These are phyloP conservation scores for Penicillium sp. DNA, from an alignment of 2,329 filamentous ascomycete genomes.

Conservation along the genomic window DNA sequence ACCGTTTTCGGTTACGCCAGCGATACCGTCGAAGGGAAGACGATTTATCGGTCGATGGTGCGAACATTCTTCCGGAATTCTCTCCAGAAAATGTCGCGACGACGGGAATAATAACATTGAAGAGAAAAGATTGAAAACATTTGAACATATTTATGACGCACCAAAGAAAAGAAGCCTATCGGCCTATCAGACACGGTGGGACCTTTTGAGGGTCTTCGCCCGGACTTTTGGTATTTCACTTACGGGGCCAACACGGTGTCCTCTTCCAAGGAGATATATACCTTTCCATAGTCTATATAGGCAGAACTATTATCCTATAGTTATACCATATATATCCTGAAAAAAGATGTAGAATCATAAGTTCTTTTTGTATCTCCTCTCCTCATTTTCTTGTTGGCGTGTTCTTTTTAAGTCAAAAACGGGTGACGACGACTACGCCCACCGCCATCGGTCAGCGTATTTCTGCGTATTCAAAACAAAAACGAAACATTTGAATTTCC, in stretches of 20 bases:
- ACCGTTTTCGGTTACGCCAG: constrained; percentile 57
- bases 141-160: no score
- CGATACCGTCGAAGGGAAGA: constrained; percentile 56
- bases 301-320: constrained; percentile 5
- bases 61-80: constrained; percentile 36
- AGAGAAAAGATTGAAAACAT: no score
- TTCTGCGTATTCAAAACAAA: constrained; percentile 35
- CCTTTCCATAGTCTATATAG: neutral
- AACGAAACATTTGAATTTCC: constrained; percentile 20
- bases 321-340: neutral
- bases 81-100: constrained; percentile 22
- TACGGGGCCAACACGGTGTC: constrained; percentile 15
- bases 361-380: neutral
- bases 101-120: neutral
- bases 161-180: neutral
- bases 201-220: neutral
- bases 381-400: neutral
- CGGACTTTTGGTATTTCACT: neutral
- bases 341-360: neutral
- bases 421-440: constrained; percentile 41
- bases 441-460: constrained; percentile 35
- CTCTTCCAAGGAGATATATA: neutral
- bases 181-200: constrained; percentile 4
- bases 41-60: constrained; percentile 48
- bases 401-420: neutral